Base-by-base conservation (phyloP, 495 filamentous ascomycete species). In the Letharia columbiana region DNA sequence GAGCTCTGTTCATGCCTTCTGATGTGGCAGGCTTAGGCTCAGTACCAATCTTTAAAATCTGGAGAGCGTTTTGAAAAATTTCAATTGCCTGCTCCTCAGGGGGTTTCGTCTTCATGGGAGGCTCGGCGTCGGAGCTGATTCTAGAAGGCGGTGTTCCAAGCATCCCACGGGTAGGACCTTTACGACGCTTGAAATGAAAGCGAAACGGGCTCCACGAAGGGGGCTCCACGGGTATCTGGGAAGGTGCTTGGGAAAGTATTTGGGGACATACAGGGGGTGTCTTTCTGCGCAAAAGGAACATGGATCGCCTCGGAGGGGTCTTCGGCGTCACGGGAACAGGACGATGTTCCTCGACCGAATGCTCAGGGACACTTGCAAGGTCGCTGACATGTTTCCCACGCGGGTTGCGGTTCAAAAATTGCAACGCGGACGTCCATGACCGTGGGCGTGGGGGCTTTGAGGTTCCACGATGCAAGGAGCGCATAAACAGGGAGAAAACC, bases 331-430 rank as follows among this genome's bases (percentile, higher is more conserved):
- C 63, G 4, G 56, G 56, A 37, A 60, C 40, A 45, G 45, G 31
- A 35, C 9, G 15, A 23, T 44, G 40, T 13, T 40, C 45, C 49
- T 62, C 65, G 4, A 44, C 37, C 15, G 17, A 2, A 5, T 66
- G 28, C 37, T 59, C 66, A 41, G 61, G 28, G 9, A 67, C 42
- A 35, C 66, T 52, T 45, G n/a, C 61, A 20, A 67, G 31, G 10
- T 41, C 50, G 66, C 66, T 64, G 13, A 13, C 20, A 17, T 35
- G 20, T 11, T 47, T 11, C 5, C n/a, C 23, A 3, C 20, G 54
- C 33, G 56, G 54, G 31, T 42, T 45, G 41, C 42, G 31, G 28
- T 44, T 39, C 42, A 49, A 60, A 60, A 20, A 23, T 35, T 23
- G 54, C 54, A 57, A 37, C 1, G 54, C 54, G 6, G 15, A 37